These are phyloP conservation scores for Penstemon newberryi DNA, from an alignment of 257 asterid genomes.

Conservation along the genomic window DNA sequence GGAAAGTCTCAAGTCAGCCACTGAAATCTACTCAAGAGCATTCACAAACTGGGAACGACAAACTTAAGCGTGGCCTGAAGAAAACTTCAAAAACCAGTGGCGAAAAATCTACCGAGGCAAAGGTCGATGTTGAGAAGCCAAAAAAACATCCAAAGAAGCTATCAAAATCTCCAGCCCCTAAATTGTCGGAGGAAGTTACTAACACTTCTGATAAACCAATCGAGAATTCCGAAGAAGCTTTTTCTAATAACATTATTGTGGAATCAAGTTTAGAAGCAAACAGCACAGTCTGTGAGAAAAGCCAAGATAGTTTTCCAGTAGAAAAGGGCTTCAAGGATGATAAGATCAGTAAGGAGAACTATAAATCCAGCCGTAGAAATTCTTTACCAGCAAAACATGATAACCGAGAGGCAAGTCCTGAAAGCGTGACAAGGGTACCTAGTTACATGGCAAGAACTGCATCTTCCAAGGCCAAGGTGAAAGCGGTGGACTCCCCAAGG, in stretches of 20 bases:
- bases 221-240: conserved; percentile 18
- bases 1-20: conserved; percentile 33
- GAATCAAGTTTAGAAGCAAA: conserved; percentile 2
- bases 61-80: conserved; percentile 35
- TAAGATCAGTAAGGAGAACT: conserved; percentile 28
- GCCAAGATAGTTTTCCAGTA: conserved; percentile 13
- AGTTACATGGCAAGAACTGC: conserved; percentile 68
- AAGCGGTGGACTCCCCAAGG: conserved; percentile 50
- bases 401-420: conserved; percentile 12
- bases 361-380: conserved; percentile 38
- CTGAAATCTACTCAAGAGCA: conserved; percentile 26
- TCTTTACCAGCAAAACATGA: conserved; percentile 40
- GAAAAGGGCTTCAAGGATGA: conserved; percentile 37
- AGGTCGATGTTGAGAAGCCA: conserved; percentile 32
- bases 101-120: conserved; percentile 12
- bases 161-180: conserved; percentile 25
- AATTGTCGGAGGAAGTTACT: conserved; percentile 20
- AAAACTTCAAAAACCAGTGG: conserved; percentile 35
- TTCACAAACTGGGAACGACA: conserved; percentile 38
- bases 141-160: conserved; percentile 26
- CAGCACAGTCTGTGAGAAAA: conserved; percentile 23
- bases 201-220: conserved; percentile 18
- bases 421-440: conserved; percentile 39
- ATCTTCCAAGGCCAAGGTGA: conserved; percentile 57
- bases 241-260: conserved; percentile 15